Evolutionary conservation across 2,329 filamentous ascomycete species (phyloP).

Genomic region (Lecanosticta acicola): DNA sequence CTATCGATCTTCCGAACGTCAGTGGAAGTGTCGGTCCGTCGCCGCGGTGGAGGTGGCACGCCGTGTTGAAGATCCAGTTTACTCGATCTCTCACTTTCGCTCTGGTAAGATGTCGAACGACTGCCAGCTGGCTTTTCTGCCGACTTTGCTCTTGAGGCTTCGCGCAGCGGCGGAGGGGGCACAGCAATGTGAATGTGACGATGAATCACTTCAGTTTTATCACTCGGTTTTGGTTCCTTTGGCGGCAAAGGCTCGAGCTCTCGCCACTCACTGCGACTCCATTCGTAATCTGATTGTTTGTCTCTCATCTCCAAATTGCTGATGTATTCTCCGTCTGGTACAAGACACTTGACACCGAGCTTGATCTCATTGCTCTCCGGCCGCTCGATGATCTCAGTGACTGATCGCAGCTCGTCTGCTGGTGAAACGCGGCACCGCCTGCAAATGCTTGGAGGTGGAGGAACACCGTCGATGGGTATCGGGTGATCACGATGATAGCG

Average conservation of each 20-base stretch:
- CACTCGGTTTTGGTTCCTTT: neutral
- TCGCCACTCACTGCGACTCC: constrained; percentile 20
- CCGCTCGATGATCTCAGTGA: constrained; percentile 16
- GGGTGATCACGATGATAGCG: constrained; percentile 33
- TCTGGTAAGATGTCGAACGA: no score
- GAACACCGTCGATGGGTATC: constrained; percentile 27
- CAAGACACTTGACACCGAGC: constrained; percentile 24
- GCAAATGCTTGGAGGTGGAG: constrained; percentile 32
- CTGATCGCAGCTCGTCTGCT: constrained; percentile 18
- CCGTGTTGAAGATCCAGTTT: neutral
- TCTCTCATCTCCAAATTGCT: constrained; percentile 12
- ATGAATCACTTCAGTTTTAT: constrained; percentile 6
- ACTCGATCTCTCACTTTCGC: neutral
- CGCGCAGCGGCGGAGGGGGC: constrained; percentile 7
- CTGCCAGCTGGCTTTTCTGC: no score
- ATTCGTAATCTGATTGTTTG: constrained; percentile 10
- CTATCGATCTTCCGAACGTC: neutral
- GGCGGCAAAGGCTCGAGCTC: constrained; percentile 13
- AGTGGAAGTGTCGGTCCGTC: neutral
- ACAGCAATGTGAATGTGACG: constrained; percentile 10
- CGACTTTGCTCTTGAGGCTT: no score
- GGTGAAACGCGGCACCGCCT: constrained; percentile 28
- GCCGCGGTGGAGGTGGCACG: neutral
- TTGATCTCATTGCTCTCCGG: constrained; percentile 25
- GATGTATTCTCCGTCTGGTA: constrained; percentile 21